A percentile compares a stretch with the other conserved stretches of the same genome.
phyloP scores from a whole-genome alignment of 306 rosid species.

The Pterocarpus macrocarpus region DNA sequence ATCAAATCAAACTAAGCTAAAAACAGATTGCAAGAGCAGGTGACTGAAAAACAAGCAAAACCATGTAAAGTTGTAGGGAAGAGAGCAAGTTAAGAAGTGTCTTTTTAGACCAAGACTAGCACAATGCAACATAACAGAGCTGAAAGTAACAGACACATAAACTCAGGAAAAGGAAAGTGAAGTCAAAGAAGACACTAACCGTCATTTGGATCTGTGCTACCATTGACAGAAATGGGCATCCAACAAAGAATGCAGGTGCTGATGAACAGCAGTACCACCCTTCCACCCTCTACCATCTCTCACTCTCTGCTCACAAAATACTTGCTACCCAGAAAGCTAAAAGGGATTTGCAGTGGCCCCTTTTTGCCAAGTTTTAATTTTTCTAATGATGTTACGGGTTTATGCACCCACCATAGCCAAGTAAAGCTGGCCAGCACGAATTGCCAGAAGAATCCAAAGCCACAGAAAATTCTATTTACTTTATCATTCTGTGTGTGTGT shows the following conservation, averaged over 20 bases:
- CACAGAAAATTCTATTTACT: slow-evolving; percentile 59
- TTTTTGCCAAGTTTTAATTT: slow-evolving; percentile 35
- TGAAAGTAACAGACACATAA: slow-evolving; percentile 10
- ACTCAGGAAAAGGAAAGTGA: slow-evolving; percentile 24
- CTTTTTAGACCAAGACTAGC: slow-evolving; percentile 7
- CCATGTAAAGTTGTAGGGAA: slow-evolving; percentile 26
- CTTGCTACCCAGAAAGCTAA: slow-evolving; percentile 54
- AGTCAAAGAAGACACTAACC: slow-evolving; percentile 59
- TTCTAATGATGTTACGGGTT: slow-evolving; percentile 42
- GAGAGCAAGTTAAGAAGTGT: slow-evolving; percentile 29
- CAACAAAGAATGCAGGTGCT: slow-evolving; percentile 73
- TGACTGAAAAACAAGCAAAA: slow-evolving; percentile 19
- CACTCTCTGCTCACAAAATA: slow-evolving; percentile 41
- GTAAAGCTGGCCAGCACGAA: slow-evolving; percentile 88
- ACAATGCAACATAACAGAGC: slow-evolving; percentile 36
- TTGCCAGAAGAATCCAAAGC: slow-evolving; percentile 90
- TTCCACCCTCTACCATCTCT: slow-evolving; percentile 63
- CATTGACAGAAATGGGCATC: slow-evolving; percentile 58
- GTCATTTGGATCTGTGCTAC: slow-evolving; percentile 86
- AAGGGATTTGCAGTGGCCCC: slow-evolving; percentile 46
- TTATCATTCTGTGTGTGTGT: neutral
- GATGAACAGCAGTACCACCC: slow-evolving; percentile 54
- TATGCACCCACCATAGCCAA: slow-evolving; percentile 58
- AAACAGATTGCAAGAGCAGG: slow-evolving; percentile 8
- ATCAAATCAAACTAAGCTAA: neutral